Evolutionary conservation across 495 filamentous ascomycete genomes (phyloP).

Genomic region (Talaromyces thailandensis): DNA sequence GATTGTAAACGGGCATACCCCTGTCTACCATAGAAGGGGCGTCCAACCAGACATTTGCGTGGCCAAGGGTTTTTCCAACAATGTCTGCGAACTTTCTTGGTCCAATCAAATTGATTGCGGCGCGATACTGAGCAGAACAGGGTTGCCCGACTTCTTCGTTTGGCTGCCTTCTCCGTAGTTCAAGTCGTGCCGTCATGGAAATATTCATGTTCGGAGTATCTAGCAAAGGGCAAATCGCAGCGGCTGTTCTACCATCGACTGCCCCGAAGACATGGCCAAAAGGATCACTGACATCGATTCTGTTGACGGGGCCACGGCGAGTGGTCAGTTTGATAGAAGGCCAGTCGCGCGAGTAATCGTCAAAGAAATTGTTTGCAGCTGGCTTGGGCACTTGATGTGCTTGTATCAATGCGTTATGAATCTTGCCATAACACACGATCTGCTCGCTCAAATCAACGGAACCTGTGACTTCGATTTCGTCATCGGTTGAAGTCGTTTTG

Average conservation of each 20-base stretch:
- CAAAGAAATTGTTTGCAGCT: slow-evolving; percentile 39
- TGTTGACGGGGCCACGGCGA: slow-evolving; percentile 41
- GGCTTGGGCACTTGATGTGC: slow-evolving; percentile 61
- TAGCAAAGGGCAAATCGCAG: slow-evolving; percentile 60
- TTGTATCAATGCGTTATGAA: slow-evolving; percentile 61
- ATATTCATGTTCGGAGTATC: slow-evolving; percentile 52
- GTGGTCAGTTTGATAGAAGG: slow-evolving; percentile 65
- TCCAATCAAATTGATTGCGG: slow-evolving; percentile 73
- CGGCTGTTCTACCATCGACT: slow-evolving; percentile 61
- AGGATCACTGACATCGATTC: slow-evolving; percentile 63
- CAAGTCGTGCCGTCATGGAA: slow-evolving; percentile 57
- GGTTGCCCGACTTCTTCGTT: slow-evolving; percentile 49
- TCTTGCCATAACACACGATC: slow-evolving; percentile 78
- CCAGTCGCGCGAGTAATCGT: slow-evolving; percentile 40
- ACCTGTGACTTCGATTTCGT: slow-evolving; percentile 35
- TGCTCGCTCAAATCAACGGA: slow-evolving; percentile 36
- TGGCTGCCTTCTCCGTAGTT: slow-evolving; percentile 44
- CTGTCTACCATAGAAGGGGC: slow-evolving; percentile 53
- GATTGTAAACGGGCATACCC: slow-evolving; percentile 60
- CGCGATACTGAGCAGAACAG: slow-evolving; percentile 40
- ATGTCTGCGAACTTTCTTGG: slow-evolving; percentile 51
- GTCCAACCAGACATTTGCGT: slow-evolving; percentile 55
- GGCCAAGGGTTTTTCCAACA: slow-evolving; percentile 58
- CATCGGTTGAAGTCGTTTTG: slow-evolving; percentile 14
- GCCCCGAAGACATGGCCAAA: slow-evolving; percentile 61